Evolutionary conservation across 805 yeast species (phyloP).

Genomic region (Kazachstania africana): DNA sequence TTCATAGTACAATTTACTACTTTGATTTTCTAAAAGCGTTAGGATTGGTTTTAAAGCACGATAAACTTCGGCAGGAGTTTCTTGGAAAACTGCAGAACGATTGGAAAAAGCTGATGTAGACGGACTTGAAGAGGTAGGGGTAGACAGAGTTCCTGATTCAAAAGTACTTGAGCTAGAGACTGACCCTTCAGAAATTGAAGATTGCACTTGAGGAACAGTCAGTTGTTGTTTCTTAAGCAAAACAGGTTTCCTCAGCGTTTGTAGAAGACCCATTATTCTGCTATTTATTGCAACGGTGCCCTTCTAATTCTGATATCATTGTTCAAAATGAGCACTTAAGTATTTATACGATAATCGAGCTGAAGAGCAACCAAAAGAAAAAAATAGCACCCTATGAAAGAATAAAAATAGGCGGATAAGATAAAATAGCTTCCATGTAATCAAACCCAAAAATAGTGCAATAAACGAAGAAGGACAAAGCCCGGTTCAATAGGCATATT

Average conservation of each 20-base stretch:
- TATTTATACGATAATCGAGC: too few species aligned
- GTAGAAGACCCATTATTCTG: conserved; percentile 1
- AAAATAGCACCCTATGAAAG: too few species aligned
- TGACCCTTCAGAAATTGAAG: conserved; percentile 1
- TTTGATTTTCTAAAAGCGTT: conserved; percentile 9
- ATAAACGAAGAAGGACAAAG: too few species aligned
- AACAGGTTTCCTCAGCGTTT: conserved; percentile 5
- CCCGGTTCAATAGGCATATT: too few species aligned
- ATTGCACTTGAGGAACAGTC: not conserved
- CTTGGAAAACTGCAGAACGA: conserved; percentile 3
- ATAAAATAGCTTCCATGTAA: too few species aligned
- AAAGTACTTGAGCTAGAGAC: conserved; percentile 1
- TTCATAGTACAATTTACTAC: conserved; percentile 8
- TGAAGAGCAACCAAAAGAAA: too few species aligned
- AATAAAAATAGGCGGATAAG: too few species aligned
- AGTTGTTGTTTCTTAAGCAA: conserved; percentile 1
- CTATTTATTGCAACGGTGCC: too few species aligned
- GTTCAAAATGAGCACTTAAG: too few species aligned
- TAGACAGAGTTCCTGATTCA: conserved; percentile 1
- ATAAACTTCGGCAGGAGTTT: conserved; percentile 6
- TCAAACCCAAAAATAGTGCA: too few species aligned
- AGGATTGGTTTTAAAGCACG: conserved; percentile 7
- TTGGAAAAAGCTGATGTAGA: not conserved
- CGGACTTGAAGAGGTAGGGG: not conserved
- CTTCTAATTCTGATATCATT: too few species aligned